phyloP scores from a whole-genome alignment of 192 early-diverging fungal genomes.

The Podila epicladia region DNA sequence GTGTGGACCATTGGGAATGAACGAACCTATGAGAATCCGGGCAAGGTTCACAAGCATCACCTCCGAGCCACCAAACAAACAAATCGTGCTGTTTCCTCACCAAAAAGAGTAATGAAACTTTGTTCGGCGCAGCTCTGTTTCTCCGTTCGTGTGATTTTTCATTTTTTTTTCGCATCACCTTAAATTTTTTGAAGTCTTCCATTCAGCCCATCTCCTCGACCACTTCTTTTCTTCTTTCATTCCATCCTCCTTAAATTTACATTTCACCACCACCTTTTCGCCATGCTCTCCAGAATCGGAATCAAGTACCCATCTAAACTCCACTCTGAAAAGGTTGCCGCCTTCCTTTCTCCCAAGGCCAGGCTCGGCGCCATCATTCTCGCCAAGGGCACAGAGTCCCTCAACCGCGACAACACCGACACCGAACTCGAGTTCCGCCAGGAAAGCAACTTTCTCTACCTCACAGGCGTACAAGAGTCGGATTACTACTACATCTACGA shows the following conservation, averaged over 20 bases:
- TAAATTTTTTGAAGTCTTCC: too few species aligned
- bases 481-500: slow-evolving; percentile 79
- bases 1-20: too few species aligned
- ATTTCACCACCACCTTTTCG: not conserved
- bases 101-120: too few species aligned
- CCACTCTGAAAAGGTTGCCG: slow-evolving; percentile 61
- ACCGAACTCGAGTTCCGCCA: slow-evolving; percentile 87
- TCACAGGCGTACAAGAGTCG: slow-evolving; percentile 81
- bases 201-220: not conserved
- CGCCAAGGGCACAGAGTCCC: slow-evolving; percentile 62
- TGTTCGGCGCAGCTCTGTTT: too few species aligned
- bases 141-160: not conserved
- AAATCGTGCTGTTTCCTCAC: too few species aligned
- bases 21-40: too few species aligned
- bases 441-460: slow-evolving; percentile 89
- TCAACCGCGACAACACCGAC: slow-evolving; percentile 76
- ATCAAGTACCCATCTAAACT: slow-evolving; percentile 67
- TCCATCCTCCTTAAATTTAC: not conserved
- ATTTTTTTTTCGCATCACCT: not conserved
- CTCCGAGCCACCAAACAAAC: too few species aligned
- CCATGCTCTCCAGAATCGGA: slow-evolving; percentile 35
- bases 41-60: too few species aligned
- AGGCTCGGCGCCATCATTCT: slow-evolving; percentile 64
- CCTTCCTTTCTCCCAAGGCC: slow-evolving; percentile 50
- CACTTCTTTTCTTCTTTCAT: not conserved